These are phyloP conservation scores for Lyophyllum atratum DNA, from an alignment of 768 basidiomycete species.

Conservation along the genomic window DNA sequence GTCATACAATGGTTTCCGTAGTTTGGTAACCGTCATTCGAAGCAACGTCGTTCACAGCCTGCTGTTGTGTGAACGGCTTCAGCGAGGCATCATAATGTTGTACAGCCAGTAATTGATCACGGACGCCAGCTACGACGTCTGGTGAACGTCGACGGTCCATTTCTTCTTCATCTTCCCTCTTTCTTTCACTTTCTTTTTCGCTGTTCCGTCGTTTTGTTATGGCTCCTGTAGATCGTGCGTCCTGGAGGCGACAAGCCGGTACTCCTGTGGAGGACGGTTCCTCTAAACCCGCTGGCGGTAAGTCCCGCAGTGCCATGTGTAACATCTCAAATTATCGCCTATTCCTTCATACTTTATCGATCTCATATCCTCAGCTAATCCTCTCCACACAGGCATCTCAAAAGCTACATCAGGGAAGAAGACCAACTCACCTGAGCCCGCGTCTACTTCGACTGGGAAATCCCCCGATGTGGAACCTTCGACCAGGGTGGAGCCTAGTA, in stretches of 20 bases:
- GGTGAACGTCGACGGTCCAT: conserved; percentile 9
- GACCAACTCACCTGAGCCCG: neutral
- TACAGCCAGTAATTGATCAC: conserved; percentile 2
- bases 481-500: conserved; percentile 1
- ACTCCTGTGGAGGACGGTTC: conserved; percentile 7
- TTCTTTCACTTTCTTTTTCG: conserved; percentile 9
- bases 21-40: conserved; percentile 10
- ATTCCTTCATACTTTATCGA: neutral
- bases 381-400: conserved; percentile 8
- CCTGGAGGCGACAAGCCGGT: conserved; percentile 20
- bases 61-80: neutral
- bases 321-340: neutral
- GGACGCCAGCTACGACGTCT: neutral
- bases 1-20: neutral
- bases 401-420: conserved; percentile 1
- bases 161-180: conserved; percentile 3
- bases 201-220: conserved; percentile 11
- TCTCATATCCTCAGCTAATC: neutral
- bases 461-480: conserved; percentile 1
- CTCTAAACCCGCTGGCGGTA: conserved; percentile 17
- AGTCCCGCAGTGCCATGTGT: conserved; percentile 1
- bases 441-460: conserved; percentile 1
- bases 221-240: conserved; percentile 18
- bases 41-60: neutral
- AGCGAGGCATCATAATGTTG: conserved; percentile 6